These are phyloP conservation scores for Potentilla sterilis DNA, from an alignment of 306 rosid species.

Conservation along the genomic window DNA sequence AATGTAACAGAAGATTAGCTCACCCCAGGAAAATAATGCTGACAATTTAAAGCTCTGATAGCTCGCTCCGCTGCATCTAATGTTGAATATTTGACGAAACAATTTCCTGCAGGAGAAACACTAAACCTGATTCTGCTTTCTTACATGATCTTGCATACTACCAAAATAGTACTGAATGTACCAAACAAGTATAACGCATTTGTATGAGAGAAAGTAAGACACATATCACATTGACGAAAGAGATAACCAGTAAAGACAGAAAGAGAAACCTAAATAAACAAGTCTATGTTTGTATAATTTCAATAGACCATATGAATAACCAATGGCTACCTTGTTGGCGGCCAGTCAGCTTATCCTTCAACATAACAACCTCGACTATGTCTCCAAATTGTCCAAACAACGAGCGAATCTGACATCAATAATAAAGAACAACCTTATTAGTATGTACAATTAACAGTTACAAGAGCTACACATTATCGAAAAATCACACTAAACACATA, in stretches of 20 bases:
- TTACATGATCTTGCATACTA: slow-evolving; percentile 24
- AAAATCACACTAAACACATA: neutral
- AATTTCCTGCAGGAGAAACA: slow-evolving; percentile 59
- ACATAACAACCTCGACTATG: slow-evolving; percentile 68
- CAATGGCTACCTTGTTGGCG: slow-evolving; percentile 60
- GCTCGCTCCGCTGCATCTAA: slow-evolving; percentile 74
- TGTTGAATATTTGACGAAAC: slow-evolving; percentile 80
- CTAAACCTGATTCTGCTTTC: slow-evolving; percentile 12
- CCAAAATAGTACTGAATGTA: slow-evolving; percentile 8
- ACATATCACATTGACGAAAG: neutral
- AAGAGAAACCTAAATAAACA: neutral
- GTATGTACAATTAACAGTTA: slow-evolving; percentile 4
- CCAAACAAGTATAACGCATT: neutral
- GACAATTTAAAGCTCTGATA: slow-evolving; percentile 64
- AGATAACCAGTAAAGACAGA: neutral
- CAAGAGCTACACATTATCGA: neutral
- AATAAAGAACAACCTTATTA: slow-evolving; percentile 1
- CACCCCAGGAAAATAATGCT: slow-evolving; percentile 74
- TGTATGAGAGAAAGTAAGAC: neutral
- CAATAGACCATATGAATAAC: too few relatives aligned
- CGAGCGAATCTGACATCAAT: slow-evolving; percentile 52
- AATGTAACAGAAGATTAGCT: slow-evolving; percentile 27
- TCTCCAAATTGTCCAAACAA: slow-evolving; percentile 72
- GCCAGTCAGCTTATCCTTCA: slow-evolving; percentile 72
- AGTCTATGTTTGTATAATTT: too few relatives aligned